Conservation (phyloP, 2,329 filamentous ascomycete species). For the Nigrospora sphaerica region DNA sequence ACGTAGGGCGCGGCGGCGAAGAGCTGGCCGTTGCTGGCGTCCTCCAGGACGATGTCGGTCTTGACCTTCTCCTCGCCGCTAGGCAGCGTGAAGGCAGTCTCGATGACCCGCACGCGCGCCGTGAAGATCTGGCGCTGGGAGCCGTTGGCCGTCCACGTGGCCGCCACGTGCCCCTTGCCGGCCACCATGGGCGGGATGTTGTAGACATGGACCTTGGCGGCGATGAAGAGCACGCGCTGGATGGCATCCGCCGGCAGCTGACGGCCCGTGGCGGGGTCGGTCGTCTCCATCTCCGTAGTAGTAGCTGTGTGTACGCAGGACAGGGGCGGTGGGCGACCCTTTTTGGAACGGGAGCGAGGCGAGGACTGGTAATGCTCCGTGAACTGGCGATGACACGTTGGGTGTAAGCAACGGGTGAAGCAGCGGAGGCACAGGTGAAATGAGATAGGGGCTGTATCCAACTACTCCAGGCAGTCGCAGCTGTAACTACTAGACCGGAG, state of each 20-base stretch:
- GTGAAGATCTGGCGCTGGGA: conserved; percentile 76
- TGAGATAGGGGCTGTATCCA: too few species aligned
- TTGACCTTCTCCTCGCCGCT: conserved; percentile 50
- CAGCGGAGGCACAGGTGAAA: too few species aligned
- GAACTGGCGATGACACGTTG: too few species aligned
- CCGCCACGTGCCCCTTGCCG: conserved; percentile 72
- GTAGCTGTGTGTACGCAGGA: too few species aligned
- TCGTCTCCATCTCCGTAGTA: conserved; percentile 44
- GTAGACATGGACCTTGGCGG: conserved; percentile 73
- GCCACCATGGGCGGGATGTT: conserved; percentile 74
- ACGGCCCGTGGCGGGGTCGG: conserved; percentile 65
- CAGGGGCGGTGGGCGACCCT: too few species aligned
- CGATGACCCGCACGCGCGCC: conserved; percentile 69
- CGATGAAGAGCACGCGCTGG: conserved; percentile 76
- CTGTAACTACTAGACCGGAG: too few species aligned
- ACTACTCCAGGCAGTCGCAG: too few species aligned
- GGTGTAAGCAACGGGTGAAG: too few species aligned
- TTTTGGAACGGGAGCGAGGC: too few species aligned
- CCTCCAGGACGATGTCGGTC: conserved; percentile 73
- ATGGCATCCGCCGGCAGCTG: conserved; percentile 69
- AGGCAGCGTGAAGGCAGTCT: conserved; percentile 54
- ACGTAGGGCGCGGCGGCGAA: conserved; percentile 83
- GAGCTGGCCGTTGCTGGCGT: conserved; percentile 62
- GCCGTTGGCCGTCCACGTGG: conserved; percentile 66
- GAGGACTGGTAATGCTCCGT: too few species aligned